These are phyloP conservation scores for Cubamyces lactineus DNA, from an alignment of 768 basidiomycete species.

Conservation along the genomic window DNA sequence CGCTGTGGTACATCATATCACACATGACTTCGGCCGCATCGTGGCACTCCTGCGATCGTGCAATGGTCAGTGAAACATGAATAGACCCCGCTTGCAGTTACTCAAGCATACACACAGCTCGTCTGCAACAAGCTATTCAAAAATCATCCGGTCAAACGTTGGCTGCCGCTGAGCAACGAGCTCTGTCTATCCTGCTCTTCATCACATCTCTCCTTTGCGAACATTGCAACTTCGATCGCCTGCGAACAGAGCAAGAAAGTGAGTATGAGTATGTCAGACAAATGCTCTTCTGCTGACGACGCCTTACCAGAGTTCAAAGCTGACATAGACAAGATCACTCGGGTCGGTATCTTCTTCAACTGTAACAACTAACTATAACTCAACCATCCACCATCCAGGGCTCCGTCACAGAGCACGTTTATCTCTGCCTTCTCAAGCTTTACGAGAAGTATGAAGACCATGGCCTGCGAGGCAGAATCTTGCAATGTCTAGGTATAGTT, in stretches of 20 bases:
- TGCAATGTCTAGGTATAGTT: conserved; percentile 82
- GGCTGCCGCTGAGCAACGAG: conserved; percentile 51
- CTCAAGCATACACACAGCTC: conserved; percentile 41
- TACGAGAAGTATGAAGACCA: conserved; percentile 67
- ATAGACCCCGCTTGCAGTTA: no score
- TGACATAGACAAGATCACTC: conserved; percentile 61
- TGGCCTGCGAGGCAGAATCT: conserved; percentile 65
- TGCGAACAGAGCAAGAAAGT: conserved; percentile 68
- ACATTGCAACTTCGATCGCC: conserved; percentile 83
- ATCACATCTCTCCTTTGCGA: conserved; percentile 87
- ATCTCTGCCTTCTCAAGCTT: conserved; percentile 67
- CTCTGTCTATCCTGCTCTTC: conserved; percentile 73
- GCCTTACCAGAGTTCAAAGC: conserved; percentile 50
- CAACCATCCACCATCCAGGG: conserved; percentile 49
- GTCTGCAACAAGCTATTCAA: conserved; percentile 60
- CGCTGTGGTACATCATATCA: conserved; percentile 79
- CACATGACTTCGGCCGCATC: conserved; percentile 81
- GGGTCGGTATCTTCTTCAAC: conserved; percentile 39
- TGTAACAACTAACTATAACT: neutral
- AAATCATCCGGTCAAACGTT: conserved; percentile 47
- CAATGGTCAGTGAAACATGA: conserved; percentile 55
- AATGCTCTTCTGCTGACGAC: neutral
- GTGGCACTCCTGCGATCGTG: conserved; percentile 84
- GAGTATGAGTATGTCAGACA: conserved; percentile 31
- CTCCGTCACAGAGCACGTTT: conserved; percentile 84